phyloP scores from a whole-genome alignment of 495 filamentous ascomycete genomes.

The Tetracladium marchalianum region DNA sequence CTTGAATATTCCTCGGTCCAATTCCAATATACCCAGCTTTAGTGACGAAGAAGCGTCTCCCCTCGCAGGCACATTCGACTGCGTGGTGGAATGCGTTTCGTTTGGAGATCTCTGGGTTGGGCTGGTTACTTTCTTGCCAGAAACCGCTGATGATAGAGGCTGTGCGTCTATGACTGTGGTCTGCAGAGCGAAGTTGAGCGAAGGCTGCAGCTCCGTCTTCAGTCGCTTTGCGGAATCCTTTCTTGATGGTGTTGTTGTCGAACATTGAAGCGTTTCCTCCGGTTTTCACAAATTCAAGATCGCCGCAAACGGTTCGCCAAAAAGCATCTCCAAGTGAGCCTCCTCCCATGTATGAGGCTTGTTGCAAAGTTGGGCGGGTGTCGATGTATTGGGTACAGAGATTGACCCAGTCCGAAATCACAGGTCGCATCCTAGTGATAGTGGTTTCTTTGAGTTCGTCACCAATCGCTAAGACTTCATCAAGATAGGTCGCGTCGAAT shows the following conservation, averaged over 20 bases:
- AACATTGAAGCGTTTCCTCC: constrained; percentile 1
- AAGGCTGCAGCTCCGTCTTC: constrained; percentile 3
- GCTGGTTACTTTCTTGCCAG: constrained; percentile 6
- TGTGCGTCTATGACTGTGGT: constrained; percentile 4
- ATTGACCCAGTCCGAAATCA: neutral
- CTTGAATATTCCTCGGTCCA: constrained; percentile 11
- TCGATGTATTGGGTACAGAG: too few species aligned
- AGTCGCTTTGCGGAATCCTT: constrained; percentile 5
- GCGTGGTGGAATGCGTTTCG: constrained; percentile 18
- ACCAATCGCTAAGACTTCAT: constrained; percentile 14
- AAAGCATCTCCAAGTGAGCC: constrained; percentile 10
- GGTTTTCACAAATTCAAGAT: constrained; percentile 4
- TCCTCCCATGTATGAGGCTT: constrained; percentile 1
- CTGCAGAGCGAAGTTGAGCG: constrained; percentile 9
- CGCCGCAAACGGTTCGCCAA: constrained; percentile 16
- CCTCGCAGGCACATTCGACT: constrained; percentile 13
- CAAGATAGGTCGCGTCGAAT: constrained; percentile 7
- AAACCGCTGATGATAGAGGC: constrained; percentile 12
- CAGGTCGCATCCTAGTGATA: constrained; percentile 7
- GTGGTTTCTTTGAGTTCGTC: constrained; percentile 8
- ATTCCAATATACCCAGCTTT: constrained; percentile 18
- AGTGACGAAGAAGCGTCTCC: constrained; percentile 18
- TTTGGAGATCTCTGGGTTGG: neutral
- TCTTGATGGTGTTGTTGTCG: neutral
- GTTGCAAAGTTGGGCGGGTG: too few species aligned